phyloP scores from a whole-genome alignment of 257 asterid species.

The Lantana camara region DNA sequence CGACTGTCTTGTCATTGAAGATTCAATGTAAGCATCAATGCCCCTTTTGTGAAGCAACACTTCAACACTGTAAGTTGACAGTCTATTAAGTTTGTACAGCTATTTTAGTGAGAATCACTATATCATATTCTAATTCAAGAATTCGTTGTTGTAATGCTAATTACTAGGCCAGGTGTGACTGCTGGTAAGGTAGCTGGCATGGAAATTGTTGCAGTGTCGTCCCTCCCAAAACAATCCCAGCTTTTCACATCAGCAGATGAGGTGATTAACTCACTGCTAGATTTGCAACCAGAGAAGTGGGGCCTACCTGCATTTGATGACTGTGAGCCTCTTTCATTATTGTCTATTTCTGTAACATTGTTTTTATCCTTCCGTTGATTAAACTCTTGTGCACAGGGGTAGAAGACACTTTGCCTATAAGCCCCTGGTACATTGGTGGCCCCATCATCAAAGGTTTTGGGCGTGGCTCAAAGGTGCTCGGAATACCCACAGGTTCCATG shows the following conservation, averaged over 20 bases:
- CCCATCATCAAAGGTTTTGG: conserved; percentile 90
- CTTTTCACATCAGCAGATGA: conserved; percentile 79
- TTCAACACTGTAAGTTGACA: not conserved
- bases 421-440: conserved; percentile 92
- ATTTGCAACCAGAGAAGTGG: conserved; percentile 79
- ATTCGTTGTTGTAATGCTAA: conserved; percentile 6
- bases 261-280: conserved; percentile 81
- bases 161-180: conserved; percentile 75
- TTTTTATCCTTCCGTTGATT: conserved; percentile 24
- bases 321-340: conserved; percentile 57
- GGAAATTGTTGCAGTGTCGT: conserved; percentile 90
- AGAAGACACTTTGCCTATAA: conserved; percentile 78
- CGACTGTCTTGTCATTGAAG: conserved; percentile 86
- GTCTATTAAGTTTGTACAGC: not conserved
- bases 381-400: conserved; percentile 60
- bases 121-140: not conserved
- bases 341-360: not conserved
- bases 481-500: conserved; percentile 88
- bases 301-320: conserved; percentile 89
- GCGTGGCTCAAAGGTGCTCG: conserved; percentile 98
- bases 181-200: conserved; percentile 95
- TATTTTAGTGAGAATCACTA: too few relatives aligned
- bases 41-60: conserved; percentile 14
- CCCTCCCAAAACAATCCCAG: conserved; percentile 84
- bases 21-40: conserved; percentile 66